A percentile compares a stretch with the other conserved stretches of the same genome.
phyloP scores from a whole-genome alignment of 495 filamentous ascomycete species.

The Penicillium roqueforti region DNA sequence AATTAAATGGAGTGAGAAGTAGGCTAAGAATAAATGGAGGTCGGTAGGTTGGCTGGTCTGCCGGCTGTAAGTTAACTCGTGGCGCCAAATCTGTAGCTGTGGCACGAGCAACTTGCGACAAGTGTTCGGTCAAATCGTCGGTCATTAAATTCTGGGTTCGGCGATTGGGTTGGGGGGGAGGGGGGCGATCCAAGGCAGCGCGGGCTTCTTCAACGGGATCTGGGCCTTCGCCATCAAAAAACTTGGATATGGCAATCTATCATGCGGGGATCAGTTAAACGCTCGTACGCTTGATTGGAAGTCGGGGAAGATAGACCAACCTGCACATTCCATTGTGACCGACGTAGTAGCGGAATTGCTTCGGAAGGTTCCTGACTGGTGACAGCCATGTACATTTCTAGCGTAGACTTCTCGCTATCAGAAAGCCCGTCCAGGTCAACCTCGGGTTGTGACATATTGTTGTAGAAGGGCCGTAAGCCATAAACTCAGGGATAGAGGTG shows the following conservation, averaged over 20 bases:
- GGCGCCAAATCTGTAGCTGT: constrained; percentile 55
- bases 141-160: constrained; percentile 49
- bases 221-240: constrained; percentile 92
- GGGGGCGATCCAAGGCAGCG: constrained; percentile 52
- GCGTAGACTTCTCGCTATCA: constrained; percentile 67
- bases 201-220: constrained; percentile 76
- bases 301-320: constrained; percentile 39
- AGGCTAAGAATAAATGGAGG: constrained; percentile 71
- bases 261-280: constrained; percentile 5
- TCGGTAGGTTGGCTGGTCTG: constrained; percentile 56
- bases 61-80: constrained; percentile 71
- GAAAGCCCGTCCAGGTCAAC: constrained; percentile 67
- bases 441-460: constrained; percentile 41
- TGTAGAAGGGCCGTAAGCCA: constrained; percentile 11
- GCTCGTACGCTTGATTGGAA: background rate
- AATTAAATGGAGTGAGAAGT: constrained; percentile 75
- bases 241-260: constrained; percentile 91
- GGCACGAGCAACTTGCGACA: constrained; percentile 28
- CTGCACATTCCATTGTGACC: constrained; percentile 96
- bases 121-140: constrained; percentile 58
- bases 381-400: constrained; percentile 84
- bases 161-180: constrained; percentile 52
- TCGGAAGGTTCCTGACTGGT: constrained; percentile 75
- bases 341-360: constrained; percentile 73
- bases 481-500: background rate